phyloP scores from a whole-genome alignment of 2,329 filamentous ascomycete genomes.

The Aspergillus texensis region DNA sequence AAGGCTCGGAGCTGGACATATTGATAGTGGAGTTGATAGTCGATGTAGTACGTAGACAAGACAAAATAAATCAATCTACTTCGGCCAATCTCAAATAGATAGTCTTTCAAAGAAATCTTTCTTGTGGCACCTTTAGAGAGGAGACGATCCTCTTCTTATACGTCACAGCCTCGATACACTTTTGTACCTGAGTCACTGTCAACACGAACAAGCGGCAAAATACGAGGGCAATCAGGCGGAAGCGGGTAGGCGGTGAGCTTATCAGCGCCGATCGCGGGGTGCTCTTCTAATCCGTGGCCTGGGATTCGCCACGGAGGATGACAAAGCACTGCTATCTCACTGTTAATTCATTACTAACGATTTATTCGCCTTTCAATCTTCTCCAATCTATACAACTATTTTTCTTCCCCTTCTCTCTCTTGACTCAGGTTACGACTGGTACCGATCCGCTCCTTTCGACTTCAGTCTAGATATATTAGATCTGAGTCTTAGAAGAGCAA shows the following conservation, averaged over 20 bases:
- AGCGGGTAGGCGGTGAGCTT: constrained; percentile 29
- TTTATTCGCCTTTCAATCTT: constrained; percentile 10
- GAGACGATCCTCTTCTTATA: neutral
- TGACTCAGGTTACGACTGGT: neutral
- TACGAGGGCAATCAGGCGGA: neutral
- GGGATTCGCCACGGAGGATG: constrained; percentile 31
- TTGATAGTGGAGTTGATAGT: neutral
- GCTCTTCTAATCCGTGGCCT: constrained; percentile 10
- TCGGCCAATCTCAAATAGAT: neutral
- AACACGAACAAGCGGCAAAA: constrained; percentile 11
- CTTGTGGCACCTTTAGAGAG: neutral
- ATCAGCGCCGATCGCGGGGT: constrained; percentile 29
- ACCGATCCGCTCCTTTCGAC: neutral
- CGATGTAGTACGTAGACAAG: neutral
- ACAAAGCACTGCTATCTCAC: constrained; percentile 31
- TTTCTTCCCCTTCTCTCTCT: constrained; percentile 1
- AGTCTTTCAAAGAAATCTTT: neutral
- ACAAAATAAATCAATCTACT: neutral
- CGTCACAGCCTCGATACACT: neutral
- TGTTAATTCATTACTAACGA: constrained; percentile 16
- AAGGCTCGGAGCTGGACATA: neutral
- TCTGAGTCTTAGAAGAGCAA: too few relatives aligned
- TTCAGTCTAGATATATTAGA: neutral
- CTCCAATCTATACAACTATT: constrained; percentile 1
- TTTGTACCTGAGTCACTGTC: neutral